Percentiles rank a stretch among this genome's conserved stretches.
Evolutionary conservation across 2,329 filamentous ascomycete genomes (phyloP).

Genomic region (Alternaria longipes): DNA sequence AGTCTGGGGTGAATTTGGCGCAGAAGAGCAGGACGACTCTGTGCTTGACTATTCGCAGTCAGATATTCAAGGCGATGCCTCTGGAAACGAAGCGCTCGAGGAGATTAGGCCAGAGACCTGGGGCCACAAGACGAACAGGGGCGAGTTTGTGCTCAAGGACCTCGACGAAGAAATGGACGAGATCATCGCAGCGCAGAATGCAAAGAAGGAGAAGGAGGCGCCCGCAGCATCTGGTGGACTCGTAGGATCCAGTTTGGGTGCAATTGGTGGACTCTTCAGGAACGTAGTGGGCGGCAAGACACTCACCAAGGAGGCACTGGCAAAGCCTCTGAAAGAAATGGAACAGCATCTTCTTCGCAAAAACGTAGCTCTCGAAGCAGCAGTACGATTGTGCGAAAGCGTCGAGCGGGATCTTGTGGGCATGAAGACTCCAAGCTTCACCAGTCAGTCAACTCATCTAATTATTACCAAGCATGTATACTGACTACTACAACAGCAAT

Average conservation of each 20-base stretch:
- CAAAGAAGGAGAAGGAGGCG: slow-evolving; percentile 53
- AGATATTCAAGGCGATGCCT: slow-evolving; percentile 60
- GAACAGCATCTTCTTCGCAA: slow-evolving; percentile 93
- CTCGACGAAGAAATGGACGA: slow-evolving; percentile 91
- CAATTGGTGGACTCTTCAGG: slow-evolving; percentile 87
- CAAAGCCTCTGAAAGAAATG: slow-evolving; percentile 94
- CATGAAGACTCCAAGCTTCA: slow-evolving; percentile 90
- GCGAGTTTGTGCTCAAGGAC: slow-evolving; percentile 93
- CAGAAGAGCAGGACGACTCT: slow-evolving; percentile 80
- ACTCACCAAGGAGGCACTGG: slow-evolving; percentile 85
- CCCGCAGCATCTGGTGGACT: slow-evolving; percentile 63
- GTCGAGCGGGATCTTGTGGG: slow-evolving; percentile 91
- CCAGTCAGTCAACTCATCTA: slow-evolving; percentile 61
- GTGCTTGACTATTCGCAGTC: slow-evolving; percentile 87
- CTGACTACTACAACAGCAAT: slow-evolving; percentile 61
- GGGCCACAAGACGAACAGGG: slow-evolving; percentile 85
- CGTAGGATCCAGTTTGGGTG: slow-evolving; percentile 80
- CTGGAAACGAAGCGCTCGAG: slow-evolving; percentile 70
- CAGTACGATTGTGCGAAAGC: slow-evolving; percentile 86
- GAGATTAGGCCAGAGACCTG: slow-evolving; percentile 80
- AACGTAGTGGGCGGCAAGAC: slow-evolving; percentile 96
- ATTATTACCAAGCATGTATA: slow-evolving; percentile 2
- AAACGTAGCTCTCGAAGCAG: slow-evolving; percentile 95
- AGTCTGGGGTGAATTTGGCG: slow-evolving; percentile 92
- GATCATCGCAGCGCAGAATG: slow-evolving; percentile 83